These are phyloP conservation scores for Debaryomyces hansenii DNA, from an alignment of 805 yeast species.

Conservation along the genomic window DNA sequence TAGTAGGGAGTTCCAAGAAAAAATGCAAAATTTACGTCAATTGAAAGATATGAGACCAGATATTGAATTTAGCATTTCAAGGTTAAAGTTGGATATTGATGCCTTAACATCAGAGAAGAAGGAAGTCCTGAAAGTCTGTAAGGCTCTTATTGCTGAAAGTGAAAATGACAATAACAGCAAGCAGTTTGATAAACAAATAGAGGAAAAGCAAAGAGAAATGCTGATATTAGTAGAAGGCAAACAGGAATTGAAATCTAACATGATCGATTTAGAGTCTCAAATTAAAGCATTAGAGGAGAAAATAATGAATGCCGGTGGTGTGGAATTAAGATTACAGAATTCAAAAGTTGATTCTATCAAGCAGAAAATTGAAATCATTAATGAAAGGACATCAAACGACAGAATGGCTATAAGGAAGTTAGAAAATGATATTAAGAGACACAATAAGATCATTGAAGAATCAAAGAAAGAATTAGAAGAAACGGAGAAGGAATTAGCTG, in stretches of 20 bases:
- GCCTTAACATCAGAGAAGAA: conserved; percentile 54
- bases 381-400: conserved; percentile 57
- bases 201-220: conserved; percentile 23
- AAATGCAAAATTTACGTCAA: conserved; percentile 57
- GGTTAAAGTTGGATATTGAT: conserved; percentile 62
- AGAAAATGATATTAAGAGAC: conserved; percentile 62
- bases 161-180: conserved; percentile 24
- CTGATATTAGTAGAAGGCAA: conserved; percentile 15
- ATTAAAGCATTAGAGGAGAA: conserved; percentile 67
- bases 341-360: conserved; percentile 76
- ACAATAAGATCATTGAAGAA: conserved; percentile 45
- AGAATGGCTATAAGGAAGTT: conserved; percentile 58
- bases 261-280: conserved; percentile 53
- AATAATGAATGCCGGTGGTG: conserved; percentile 92
- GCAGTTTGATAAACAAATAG: conserved; percentile 40
- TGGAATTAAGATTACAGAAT: conserved; percentile 72
- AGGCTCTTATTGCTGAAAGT: conserved; percentile 42
- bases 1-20: conserved; percentile 52
- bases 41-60: conserved; percentile 70
- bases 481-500: conserved; percentile 23
- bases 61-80: conserved; percentile 60
- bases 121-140: conserved; percentile 44
- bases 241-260: conserved; percentile 47
- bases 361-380: conserved; percentile 62
- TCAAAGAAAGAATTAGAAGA: conserved; percentile 46